Evolutionary conservation across 1,139 yeast species (phyloP), one percentile per base, ranked within the genome.

Genomic region (Candida sp.): DNA sequence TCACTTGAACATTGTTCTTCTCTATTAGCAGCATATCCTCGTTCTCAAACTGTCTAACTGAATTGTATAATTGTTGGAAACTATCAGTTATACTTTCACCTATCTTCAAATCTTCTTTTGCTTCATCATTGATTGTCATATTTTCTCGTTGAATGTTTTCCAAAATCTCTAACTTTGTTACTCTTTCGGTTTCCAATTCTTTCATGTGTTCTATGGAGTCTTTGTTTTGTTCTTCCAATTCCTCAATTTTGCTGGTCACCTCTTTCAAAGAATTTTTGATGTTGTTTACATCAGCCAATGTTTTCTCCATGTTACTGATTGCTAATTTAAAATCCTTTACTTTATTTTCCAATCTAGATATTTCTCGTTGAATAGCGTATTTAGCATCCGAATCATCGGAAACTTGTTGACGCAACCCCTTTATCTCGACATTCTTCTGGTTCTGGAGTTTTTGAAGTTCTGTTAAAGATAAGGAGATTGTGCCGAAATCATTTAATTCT

Each of bases 241-340:
- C 19, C 7, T 12, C 11, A 6, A 32, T 32, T 3, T 32, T 32
- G 2, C 11, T 12, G 3, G 2, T 2, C 6, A 32, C 34, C 7
- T 32, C 34, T 15, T 44, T 38, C 0, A 62, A 50, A 8, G 53
- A 45, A 7, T 40, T 47, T 39, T 53, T 55, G 21, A 52, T 43
- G 38, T 51, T 64, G 32, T 54, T 63, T 4, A 59, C 49, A 39
- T 81, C 82, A 36, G 75, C 58, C 12, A 79, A 60, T 1, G 77
- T 61, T 40, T 67, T 70, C 50, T 83, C 87, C 40, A 83, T 62
- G 44, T 78, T 77, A 50, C 81, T 77, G 7, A 88, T 76, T 4
- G 61, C 61, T 22, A 84, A 62, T 50, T 73, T 75, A 46, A 76
- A 75, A 52, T 85, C 90, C 48, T 83, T 81, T 6, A 85, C 64